Base-by-base conservation (phyloP, 305 asterid genomes). In the Lippia alba region DNA sequence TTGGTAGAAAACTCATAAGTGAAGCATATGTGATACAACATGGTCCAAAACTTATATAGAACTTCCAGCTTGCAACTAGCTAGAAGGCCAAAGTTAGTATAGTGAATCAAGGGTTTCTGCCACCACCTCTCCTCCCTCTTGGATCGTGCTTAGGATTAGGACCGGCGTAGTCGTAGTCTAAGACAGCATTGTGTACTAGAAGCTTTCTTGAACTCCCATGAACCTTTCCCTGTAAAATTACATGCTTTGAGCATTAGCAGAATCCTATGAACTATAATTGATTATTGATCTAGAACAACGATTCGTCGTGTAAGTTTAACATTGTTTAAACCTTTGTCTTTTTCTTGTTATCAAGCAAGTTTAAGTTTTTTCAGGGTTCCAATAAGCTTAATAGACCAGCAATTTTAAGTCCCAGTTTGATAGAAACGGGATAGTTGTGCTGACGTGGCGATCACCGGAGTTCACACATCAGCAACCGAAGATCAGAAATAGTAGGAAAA, bases 61-160 rank as follows among this genome's bases (percentile, higher is more conserved):
- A 59, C 71, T 66, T n/a, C 9, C 8, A 16, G 34, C 66, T 60
- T 2, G 19, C 18, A n/a, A 33, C 16, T 33, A 56, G 73, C 16
- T 33, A 56, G 73, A 30, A 18, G 65, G 53, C 32, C 30, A n/a
- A 46, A 34, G 53, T 4, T 1, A 62, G 16, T 39, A 19, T 61
- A 65, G 49, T 76, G 66, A 36, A 8, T 36, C 17, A 51, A 83
- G 39, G 86, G 86, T 49, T 67, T 73, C 69, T 82, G 74, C 79
- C 69, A 6, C 81, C 79, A 24, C 83, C 78, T 5, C 87, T 83
- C 83, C 44, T 85, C 58, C 89, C 90, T 76, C 82, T 79, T 9
- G 90, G 83, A 12, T 85, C 89, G 63, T 87, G 91, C 80, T 74
- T 85, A 8, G 81, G 81, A 67, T 87, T 87, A 24, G 89, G 74